phyloP scores from a whole-genome alignment of 176 grass and related monocot genomes.

The Triticum urartu region DNA sequence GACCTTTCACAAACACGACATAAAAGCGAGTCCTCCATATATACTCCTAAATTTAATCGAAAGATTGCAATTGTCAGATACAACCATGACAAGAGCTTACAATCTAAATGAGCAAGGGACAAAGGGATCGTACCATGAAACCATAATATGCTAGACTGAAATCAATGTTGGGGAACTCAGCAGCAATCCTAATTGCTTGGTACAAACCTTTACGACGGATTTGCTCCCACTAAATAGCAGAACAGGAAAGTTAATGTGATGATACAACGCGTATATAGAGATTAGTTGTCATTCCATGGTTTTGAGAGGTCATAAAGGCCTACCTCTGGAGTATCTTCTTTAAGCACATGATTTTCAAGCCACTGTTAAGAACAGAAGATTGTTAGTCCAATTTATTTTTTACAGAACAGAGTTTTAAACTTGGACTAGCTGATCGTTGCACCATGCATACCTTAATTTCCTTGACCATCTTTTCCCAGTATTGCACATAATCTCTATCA shows the following conservation, averaged over 20 bases:
- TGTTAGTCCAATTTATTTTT: neutral
- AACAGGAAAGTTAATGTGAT: neutral
- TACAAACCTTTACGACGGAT: neutral
- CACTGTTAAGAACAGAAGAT: neutral
- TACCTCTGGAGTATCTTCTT: neutral
- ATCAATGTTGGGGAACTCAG: neutral
- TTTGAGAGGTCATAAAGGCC: neutral
- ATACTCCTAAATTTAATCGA: neutral
- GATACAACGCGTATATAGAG: neutral
- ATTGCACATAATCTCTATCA: constrained; percentile 2
- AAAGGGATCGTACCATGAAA: neutral
- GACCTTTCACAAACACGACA: neutral
- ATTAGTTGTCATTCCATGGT: neutral
- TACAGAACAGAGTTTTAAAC: neutral
- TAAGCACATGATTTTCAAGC: neutral
- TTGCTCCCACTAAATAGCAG: neutral
- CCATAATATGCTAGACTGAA: neutral
- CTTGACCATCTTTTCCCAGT: neutral
- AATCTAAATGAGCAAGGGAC: neutral
- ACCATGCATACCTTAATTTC: constrained; percentile 7
- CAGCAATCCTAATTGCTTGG: constrained; percentile 10
- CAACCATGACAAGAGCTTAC: neutral
- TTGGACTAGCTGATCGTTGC: neutral
- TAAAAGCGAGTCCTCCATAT: neutral
- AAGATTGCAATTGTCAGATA: neutral